These are phyloP conservation scores for Scedosporium aurantiacum DNA, from an alignment of 2,329 filamentous ascomycete species.

Conservation along the genomic window DNA sequence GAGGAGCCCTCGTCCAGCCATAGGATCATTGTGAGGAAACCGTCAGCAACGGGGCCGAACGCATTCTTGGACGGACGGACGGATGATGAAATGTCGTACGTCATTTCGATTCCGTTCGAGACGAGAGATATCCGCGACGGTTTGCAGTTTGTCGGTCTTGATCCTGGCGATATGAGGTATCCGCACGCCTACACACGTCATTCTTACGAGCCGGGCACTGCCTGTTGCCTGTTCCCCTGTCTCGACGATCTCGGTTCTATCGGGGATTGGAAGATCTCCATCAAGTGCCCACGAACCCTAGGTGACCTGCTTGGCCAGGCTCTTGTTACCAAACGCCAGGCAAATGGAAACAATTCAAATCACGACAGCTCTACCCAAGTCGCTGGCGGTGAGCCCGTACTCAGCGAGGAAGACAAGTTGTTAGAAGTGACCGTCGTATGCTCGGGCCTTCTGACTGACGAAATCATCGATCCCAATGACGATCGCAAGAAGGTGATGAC, in stretches of 20 bases:
- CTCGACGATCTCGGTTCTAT: conserved; percentile 74
- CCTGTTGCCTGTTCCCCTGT: conserved; percentile 85
- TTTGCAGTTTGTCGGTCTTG: conserved; percentile 80
- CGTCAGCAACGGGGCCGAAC: conserved; percentile 13
- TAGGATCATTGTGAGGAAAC: conserved; percentile 31
- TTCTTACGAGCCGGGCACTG: conserved; percentile 63
- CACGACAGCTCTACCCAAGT: conserved; percentile 24
- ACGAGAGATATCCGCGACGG: conserved; percentile 71
- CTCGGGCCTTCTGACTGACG: conserved; percentile 79
- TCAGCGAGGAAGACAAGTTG: conserved; percentile 70
- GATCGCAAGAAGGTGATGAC: conserved; percentile 77
- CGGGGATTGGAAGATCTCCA: conserved; percentile 78
- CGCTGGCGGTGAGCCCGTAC: conserved; percentile 24
- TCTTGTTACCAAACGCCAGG: conserved; percentile 25
- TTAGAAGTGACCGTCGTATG: conserved; percentile 85
- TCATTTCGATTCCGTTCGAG: conserved; percentile 61
- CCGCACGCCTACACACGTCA: conserved; percentile 88
- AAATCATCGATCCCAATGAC: conserved; percentile 65
- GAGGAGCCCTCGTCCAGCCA: conserved; percentile 21
- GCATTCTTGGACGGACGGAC: conserved; percentile 19
- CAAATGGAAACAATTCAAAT: neutral
- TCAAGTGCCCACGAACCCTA: conserved; percentile 76
- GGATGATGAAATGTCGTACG: conserved; percentile 27
- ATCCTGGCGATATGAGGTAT: conserved; percentile 68
- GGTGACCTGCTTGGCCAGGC: conserved; percentile 59